A percentile compares a stretch with the other conserved stretches of the same genome.
Conservation (phyloP, 2,329 filamentous ascomycete species). For the Fusarium brachygibbosum region DNA sequence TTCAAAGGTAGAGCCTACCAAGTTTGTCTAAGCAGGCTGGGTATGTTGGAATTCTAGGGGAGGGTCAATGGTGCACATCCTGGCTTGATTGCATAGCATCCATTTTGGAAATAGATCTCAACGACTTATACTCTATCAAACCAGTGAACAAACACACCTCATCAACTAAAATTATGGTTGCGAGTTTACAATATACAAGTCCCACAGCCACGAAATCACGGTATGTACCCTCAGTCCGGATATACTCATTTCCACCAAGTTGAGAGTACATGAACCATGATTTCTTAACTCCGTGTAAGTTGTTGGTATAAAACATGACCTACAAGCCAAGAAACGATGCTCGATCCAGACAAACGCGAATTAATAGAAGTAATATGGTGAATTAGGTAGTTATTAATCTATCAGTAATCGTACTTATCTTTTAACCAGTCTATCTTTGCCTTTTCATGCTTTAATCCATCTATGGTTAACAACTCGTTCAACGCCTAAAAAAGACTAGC, state of each 20-base stretch:
- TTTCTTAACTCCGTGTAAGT: neutral
- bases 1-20: neutral
- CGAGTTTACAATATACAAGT: neutral
- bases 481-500: conserved; percentile 32
- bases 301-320: neutral
- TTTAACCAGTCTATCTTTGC: conserved; percentile 6
- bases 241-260: neutral
- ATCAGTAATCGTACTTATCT: neutral
- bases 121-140: neutral
- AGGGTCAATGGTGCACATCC: neutral
- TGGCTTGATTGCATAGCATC: neutral
- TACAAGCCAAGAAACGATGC: neutral
- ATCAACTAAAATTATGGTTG: neutral
- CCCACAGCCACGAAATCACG: neutral
- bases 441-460: conserved; percentile 7
- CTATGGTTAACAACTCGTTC: conserved; percentile 7
- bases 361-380: neutral
- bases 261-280: neutral
- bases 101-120: neutral
- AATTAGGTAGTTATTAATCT: conserved; percentile 16
- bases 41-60: neutral
- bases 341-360: neutral
- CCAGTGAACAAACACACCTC: neutral
- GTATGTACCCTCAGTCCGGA: neutral
- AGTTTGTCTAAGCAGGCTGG: neutral